Base-by-base conservation (phyloP, 257 asterid species). In the Lycium ferocissimum region DNA sequence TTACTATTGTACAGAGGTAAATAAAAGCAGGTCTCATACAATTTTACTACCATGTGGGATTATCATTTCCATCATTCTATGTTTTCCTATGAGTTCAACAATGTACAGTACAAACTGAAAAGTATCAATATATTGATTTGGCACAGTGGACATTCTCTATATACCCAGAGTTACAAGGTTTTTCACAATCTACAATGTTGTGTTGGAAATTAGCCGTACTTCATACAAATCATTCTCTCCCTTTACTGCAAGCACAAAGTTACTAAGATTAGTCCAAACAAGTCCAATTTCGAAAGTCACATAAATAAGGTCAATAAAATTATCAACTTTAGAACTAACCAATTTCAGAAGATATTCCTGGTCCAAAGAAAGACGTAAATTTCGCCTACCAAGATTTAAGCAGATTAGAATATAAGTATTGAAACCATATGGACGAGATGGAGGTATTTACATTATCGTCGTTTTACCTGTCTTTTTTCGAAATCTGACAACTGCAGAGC, bases 291-390 rank as follows among this genome's bases (percentile, higher is more conserved):
- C 7, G 12, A 53, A 26, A 49, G 26, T 20, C 61, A n/a, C 69
- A 17, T 9, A 7, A 80, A 53, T 53, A 69, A 70, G 78, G 78
- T 80, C 5, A 58, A 72, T 3, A 9, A 7, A 62, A 70, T 22
- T 10, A 83, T 53, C 0, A n/a, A 11, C 38, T 67, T 61, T 7
- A 83, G 79, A 38, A 83, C 93, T 90, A 89, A 95, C 98, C 93
- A 22, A 97, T 87, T 92, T 97, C 99, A 61, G 98, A 97, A 11
- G 96, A 90, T 89, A 97, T 89, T 81, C 99, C 98, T 1, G 99
- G 98, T 61, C 99, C 99, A 82, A 97, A 97, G 92, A 97, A 97
- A 18, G 99, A 95, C 43, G 98, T 87, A 80, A 97, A 94, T 83
- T 97, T 97, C 56, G 96, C 98, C 99, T 95, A 57, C 11, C 54